phyloP scores from a whole-genome alignment of 2,329 filamentous ascomycete species.

The Diaporthe ampelina region DNA sequence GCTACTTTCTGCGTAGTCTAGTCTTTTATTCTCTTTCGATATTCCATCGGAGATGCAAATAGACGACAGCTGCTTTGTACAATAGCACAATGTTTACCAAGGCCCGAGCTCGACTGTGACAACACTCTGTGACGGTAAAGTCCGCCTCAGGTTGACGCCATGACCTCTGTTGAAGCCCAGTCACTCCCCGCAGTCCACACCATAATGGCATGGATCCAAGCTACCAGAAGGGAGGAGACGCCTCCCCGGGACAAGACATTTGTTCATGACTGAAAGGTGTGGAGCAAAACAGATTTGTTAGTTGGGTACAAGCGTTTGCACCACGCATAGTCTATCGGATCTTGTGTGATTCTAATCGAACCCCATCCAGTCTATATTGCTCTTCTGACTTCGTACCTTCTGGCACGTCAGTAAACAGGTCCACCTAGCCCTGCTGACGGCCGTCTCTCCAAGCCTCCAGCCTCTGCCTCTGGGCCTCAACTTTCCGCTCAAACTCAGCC shows the following conservation, averaged over 20 bases:
- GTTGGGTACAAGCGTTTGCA: conserved; percentile 7
- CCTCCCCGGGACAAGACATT: too few species aligned
- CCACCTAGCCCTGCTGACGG: conserved; percentile 43
- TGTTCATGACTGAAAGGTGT: neutral
- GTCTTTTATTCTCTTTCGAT: conserved; percentile 31
- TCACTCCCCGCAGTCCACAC: too few species aligned
- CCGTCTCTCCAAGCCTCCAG: conserved; percentile 62
- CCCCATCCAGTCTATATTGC: neutral
- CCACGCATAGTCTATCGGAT: conserved; percentile 19
- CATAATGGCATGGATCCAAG: too few species aligned
- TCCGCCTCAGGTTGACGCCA: neutral
- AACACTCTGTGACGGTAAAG: neutral
- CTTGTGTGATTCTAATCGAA: conserved; percentile 16
- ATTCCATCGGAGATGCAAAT: conserved; percentile 30
- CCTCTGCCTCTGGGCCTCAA: conserved; percentile 64
- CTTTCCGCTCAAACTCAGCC: conserved; percentile 70
- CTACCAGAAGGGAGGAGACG: neutral
- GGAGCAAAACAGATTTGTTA: neutral
- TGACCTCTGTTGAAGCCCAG: neutral
- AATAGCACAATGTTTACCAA: conserved; percentile 20
- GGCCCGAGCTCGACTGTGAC: neutral
- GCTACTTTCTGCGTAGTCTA: conserved; percentile 36
- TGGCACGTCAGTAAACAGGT: too few species aligned
- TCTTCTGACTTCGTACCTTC: neutral
- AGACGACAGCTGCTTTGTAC: conserved; percentile 39